Evolutionary conservation across 169 alveolate genomes (phyloP), one percentile per base, ranked within the genome.

Genomic region (Eimeria sp.): DNA sequence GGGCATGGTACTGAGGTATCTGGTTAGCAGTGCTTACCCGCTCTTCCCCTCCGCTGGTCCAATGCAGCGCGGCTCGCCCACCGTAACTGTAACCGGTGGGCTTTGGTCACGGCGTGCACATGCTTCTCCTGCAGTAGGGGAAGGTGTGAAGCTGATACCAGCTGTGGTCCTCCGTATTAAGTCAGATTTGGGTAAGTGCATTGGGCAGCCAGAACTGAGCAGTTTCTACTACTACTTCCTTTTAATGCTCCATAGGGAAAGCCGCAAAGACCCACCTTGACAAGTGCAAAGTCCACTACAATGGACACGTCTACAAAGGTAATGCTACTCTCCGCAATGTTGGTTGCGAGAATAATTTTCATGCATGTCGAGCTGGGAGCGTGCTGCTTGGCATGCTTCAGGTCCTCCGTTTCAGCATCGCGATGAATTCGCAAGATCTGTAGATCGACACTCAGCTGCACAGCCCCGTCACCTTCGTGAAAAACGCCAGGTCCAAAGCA

Each of bases 251-350:
- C 83, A 40, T 16, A 40, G 30, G n/a, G 14, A n/a, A 40, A 34
- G 54, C 54, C 25, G 45, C 61, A 20, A 51, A 7, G 58, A 18
- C 91, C 34, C 54, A 57, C 91, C 97, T 99, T 99, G 95, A 99
- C 99, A 97, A 99, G 99, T 5, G 99, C 99, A 73, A 99, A 98
- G 97, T 99, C 97, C 34, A 96, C 49, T 25, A 96, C 97, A 72
- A 89, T 99, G 67, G 99, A 99, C 70, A 99, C 99, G 95, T 99
- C 99, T 95, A 99, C 99, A 54, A 99, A 99, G 34, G 99, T 99
- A 70, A 99, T 98, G 96, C 99, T 98, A 16, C 99, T 99, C 97
- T 99, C 99, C 58, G 99, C 99, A 63, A 99, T 99, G 97, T 99
- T 99, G 14, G 99, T 99, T 34, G 99, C 99, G 40, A 99, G 95